Percentiles rank a stretch among this genome's conserved stretches.
These are phyloP conservation scores for Pontederia paniculata DNA, from an alignment of 176 grass and related monocot genomes.

Conservation along the genomic window DNA sequence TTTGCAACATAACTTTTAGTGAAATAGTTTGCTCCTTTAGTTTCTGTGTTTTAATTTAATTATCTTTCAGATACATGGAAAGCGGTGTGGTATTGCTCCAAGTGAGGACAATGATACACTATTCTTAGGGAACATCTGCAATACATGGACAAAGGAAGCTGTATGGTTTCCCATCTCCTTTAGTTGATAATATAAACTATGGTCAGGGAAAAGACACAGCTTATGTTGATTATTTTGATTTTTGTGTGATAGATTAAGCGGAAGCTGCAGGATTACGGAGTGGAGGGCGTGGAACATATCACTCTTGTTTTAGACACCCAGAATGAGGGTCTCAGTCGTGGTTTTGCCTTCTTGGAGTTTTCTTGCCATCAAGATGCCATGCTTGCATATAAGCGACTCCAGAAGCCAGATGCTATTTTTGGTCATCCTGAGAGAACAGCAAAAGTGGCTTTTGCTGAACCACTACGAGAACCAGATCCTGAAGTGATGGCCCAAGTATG, in stretches of 20 bases:
- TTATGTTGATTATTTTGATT: background rate
- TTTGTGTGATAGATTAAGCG: conserved; percentile 25
- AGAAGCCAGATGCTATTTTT: conserved; percentile 41
- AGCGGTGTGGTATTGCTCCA: conserved; percentile 39
- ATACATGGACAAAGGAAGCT: conserved; percentile 79
- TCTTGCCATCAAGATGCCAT: conserved; percentile 40
- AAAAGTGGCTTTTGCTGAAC: conserved; percentile 49
- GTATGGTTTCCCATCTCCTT: conserved; percentile 25
- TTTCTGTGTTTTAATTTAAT: background rate
- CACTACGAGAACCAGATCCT: conserved; percentile 53
- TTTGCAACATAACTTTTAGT: background rate
- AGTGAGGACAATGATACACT: conserved; percentile 72
- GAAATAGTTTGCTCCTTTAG: background rate
- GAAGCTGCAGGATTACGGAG: conserved; percentile 31
- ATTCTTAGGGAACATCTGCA: conserved; percentile 71
- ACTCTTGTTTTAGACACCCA: conserved; percentile 47
- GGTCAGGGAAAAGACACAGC: background rate
- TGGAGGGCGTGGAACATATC: conserved; percentile 28
- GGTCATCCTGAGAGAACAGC: conserved; percentile 42
- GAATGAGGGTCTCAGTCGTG: conserved; percentile 40
- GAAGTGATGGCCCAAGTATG: conserved; percentile 58
- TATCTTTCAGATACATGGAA: conserved; percentile 42
- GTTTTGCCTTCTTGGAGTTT: conserved; percentile 48
- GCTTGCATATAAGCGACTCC: conserved; percentile 40
- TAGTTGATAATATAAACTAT: background rate